Conservation (phyloP, 2,329 filamentous ascomycete species). For the Diaporthe aspalathi region DNA sequence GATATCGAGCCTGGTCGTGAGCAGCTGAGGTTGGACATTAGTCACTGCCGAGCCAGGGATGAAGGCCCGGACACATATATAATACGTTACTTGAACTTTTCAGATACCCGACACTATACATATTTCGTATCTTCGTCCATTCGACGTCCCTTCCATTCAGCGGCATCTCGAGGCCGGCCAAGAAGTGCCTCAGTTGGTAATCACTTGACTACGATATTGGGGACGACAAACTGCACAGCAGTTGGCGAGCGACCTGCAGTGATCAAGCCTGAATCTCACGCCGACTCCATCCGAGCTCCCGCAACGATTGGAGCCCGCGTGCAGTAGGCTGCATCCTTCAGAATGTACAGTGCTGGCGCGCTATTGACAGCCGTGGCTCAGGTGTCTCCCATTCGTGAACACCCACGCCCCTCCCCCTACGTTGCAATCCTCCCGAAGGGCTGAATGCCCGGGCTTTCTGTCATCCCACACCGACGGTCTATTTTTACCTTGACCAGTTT, state of each 20-base stretch:
- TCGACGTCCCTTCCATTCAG: background rate
- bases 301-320: constrained; percentile 10
- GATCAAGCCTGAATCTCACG: constrained; percentile 26
- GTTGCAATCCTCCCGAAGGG: background rate
- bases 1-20: constrained; percentile 24
- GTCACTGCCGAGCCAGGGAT: constrained; percentile 27
- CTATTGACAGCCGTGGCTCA: constrained; percentile 11
- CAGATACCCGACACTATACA: constrained; percentile 38
- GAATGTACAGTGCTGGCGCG: background rate
- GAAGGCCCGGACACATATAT: constrained; percentile 37
- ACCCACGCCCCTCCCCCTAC: background rate
- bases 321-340: constrained; percentile 25
- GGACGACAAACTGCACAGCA: background rate
- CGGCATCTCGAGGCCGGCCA: background rate
- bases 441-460: constrained; percentile 22
- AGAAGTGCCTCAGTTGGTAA: background rate
- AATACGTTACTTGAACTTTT: constrained; percentile 36
- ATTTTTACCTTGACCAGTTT: background rate
- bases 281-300: background rate
- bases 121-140: constrained; percentile 2
- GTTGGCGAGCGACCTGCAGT: background rate
- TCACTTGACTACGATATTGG: constrained; percentile 1
- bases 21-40: constrained; percentile 26
- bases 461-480: constrained; percentile 19
- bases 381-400: background rate